Percentiles rank a stretch among this genome's conserved stretches.
phyloP scores from a whole-genome alignment of 495 filamentous ascomycete species.

The Amniculicola lignicola region DNA sequence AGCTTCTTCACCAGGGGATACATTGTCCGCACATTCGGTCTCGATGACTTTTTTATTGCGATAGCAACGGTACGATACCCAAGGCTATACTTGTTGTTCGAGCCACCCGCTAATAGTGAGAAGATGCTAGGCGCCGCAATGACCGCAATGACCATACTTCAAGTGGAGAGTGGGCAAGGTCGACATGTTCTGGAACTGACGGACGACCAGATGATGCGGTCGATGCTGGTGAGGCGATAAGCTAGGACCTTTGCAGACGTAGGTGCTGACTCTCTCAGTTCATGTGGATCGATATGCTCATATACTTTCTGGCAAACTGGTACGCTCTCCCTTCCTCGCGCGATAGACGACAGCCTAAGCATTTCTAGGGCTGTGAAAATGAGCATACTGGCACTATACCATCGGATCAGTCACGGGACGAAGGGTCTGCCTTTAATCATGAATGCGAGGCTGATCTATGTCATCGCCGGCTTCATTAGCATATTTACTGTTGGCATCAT shows the following conservation, averaged over 20 bases:
- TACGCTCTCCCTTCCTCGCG: too few species aligned
- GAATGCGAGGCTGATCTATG: background rate
- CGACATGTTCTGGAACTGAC: background rate
- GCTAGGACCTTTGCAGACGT: background rate
- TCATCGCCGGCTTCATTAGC: background rate
- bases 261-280: constrained; percentile 4
- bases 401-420: constrained; percentile 7
- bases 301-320: constrained; percentile 13
- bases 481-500: too few species aligned
- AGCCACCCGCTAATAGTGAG: background rate
- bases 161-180: constrained; percentile 5
- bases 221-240: background rate
- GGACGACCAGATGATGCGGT: background rate
- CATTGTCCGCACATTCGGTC: constrained; percentile 6
- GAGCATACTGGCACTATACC: constrained; percentile 19
- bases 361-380: constrained; percentile 14
- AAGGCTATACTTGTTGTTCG: background rate
- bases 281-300: constrained; percentile 10
- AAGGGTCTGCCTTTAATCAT: constrained; percentile 3
- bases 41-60: constrained; percentile 8
- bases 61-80: background rate
- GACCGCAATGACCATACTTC: constrained; percentile 1
- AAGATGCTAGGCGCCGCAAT: background rate
- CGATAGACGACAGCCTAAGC: background rate
- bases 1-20: constrained; percentile 10